Percentiles rank a stretch among this genome's conserved stretches.
phyloP scores from a whole-genome alignment of 352 stramenopile genomes.

The Phytophthora citricola region DNA sequence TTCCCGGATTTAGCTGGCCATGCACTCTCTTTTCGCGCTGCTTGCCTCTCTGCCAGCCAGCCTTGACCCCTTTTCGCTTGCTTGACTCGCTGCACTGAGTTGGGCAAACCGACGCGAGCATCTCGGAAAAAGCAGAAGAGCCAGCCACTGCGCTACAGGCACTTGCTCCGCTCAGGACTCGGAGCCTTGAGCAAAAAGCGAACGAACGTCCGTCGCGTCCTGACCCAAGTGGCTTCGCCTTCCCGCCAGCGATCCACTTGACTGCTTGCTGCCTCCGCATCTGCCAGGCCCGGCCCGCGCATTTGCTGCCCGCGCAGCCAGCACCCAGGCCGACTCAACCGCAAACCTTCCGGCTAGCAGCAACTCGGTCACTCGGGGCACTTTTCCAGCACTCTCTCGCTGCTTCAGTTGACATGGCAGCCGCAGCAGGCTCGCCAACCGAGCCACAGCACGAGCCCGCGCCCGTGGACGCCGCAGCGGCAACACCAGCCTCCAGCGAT shows the following conservation, averaged over 20 bases:
- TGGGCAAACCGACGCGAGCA: conserved; percentile 28
- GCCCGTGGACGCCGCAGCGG: conserved; percentile 24
- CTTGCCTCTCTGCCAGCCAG: conserved; percentile 39
- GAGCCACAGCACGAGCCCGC: conserved; percentile 40
- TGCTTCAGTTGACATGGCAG: conserved; percentile 38
- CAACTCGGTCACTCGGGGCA: conserved; percentile 15
- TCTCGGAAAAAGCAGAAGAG: conserved; percentile 54
- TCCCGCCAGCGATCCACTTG: conserved; percentile 33
- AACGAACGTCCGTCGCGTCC: conserved; percentile 44
- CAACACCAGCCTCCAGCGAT: conserved; percentile 14
- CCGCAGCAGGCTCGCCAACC: conserved; percentile 32
- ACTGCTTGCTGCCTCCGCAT: conserved; percentile 24
- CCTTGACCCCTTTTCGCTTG: conserved; percentile 14
- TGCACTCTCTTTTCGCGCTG: conserved; percentile 31
- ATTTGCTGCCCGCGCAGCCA: conserved; percentile 34
- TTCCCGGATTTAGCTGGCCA: conserved; percentile 28
- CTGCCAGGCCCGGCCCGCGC: conserved; percentile 23
- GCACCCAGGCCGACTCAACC: conserved; percentile 26
- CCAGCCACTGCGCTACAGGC: conserved; percentile 28
- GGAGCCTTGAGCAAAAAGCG: conserved; percentile 43
- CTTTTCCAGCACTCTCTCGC: conserved; percentile 4
- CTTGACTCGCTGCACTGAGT: conserved; percentile 12
- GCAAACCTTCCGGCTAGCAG: conserved; percentile 18
- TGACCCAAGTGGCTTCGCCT: conserved; percentile 49
- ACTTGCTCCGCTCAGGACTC: conserved; percentile 37